phyloP scores from a whole-genome alignment of 805 yeast species.

The Lachancea cidri region DNA sequence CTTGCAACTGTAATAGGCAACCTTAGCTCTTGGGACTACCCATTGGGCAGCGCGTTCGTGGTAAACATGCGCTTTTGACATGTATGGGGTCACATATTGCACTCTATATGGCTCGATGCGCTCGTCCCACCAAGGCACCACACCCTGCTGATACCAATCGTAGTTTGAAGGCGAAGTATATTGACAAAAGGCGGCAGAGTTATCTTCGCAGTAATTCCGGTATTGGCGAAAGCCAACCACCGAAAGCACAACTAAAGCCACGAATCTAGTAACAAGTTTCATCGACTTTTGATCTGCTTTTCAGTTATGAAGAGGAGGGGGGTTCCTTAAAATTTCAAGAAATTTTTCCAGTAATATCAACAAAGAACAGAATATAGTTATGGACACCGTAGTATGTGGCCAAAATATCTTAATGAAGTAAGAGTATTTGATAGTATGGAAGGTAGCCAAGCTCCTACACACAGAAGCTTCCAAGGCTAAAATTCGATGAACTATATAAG shows the following conservation, averaged over 20 bases:
- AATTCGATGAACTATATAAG: too few relatives aligned
- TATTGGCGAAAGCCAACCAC: constrained; percentile 1
- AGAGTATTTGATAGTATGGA: too few relatives aligned
- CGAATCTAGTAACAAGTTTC: neutral
- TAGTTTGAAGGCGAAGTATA: neutral
- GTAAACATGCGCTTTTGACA: neutral
- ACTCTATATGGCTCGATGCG: constrained; percentile 3
- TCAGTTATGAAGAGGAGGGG: neutral
- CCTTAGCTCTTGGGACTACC: neutral
- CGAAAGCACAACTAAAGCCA: neutral
- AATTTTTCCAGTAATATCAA: too few relatives aligned
- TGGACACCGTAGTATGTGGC: too few relatives aligned
- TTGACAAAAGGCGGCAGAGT: neutral
- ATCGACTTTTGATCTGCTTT: neutral
- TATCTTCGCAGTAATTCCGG: neutral
- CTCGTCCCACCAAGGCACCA: constrained; percentile 6
- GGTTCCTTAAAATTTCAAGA: neutral
- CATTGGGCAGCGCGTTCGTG: neutral
- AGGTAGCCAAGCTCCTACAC: too few relatives aligned
- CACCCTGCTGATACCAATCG: constrained; percentile 2
- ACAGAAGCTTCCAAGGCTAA: too few relatives aligned
- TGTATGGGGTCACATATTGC: neutral
- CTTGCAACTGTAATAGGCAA: neutral
- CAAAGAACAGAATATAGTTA: too few relatives aligned
- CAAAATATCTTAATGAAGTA: too few relatives aligned